Evolutionary conservation across 2,329 filamentous ascomycete genomes (phyloP).

Genomic region (Fusarium musae): DNA sequence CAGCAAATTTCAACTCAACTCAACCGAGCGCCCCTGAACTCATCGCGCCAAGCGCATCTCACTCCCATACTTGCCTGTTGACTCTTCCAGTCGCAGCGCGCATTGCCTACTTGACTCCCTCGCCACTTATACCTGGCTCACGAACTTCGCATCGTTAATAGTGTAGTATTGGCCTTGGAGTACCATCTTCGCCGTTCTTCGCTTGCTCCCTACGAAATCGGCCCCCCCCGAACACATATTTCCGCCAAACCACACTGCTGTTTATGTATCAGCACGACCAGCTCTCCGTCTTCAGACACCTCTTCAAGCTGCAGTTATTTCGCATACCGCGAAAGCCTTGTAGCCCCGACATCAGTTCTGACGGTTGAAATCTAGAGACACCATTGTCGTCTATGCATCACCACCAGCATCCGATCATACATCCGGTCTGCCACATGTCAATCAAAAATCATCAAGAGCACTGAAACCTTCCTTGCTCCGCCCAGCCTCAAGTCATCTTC

Average conservation of each 20-base stretch:
- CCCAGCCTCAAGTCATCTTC: conserved; percentile 50
- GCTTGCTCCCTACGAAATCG: conserved; percentile 34
- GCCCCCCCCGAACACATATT: conserved; percentile 46
- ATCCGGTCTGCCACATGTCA: conserved; percentile 66
- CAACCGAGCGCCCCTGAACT: conserved; percentile 21
- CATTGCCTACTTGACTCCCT: conserved; percentile 23
- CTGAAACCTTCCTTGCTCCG: conserved; percentile 61
- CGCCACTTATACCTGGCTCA: conserved; percentile 7
- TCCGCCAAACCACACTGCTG: conserved; percentile 59
- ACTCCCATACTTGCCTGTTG: conserved; percentile 38
- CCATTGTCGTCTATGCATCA: conserved; percentile 67
- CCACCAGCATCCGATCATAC: conserved; percentile 60
- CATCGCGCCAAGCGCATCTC: conserved; percentile 38
- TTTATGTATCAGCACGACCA: conserved; percentile 99
- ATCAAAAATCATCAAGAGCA: conserved; percentile 64
- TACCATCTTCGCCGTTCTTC: conserved; percentile 23
- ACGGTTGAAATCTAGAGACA: conserved; percentile 77
- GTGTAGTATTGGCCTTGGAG: conserved; percentile 30
- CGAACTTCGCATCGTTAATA: conserved; percentile 19
- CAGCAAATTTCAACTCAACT: conserved; percentile 19
- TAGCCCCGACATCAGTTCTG: conserved; percentile 88
- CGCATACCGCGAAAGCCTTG: conserved; percentile 94
- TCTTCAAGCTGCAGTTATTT: conserved; percentile 96
- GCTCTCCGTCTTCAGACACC: conserved; percentile 92
- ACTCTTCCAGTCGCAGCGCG: conserved; percentile 45